Base-by-base conservation (phyloP, 23 red algal species). In the Gracilariopsis chorda region DNA sequence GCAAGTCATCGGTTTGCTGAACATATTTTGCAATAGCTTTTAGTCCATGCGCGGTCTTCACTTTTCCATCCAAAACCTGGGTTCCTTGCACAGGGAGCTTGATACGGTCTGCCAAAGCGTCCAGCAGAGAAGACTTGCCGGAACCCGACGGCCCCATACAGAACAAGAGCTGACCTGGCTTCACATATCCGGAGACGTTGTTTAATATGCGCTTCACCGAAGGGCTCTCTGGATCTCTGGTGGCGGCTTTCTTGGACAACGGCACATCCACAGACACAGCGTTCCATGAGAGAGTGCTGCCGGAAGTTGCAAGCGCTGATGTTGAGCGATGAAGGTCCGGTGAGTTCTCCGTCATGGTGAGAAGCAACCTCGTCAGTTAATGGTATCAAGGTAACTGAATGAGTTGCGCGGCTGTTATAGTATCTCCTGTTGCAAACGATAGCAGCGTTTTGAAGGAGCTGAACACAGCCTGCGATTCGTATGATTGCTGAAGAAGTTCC, bases 61-160 rank as follows among this genome's bases (percentile, higher is more conserved):
- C 40, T 29, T 63, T 34, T 43, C 92, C 92, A 61, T 92, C 57
- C 27, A 96, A 41, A 53, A 74, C 35, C 35, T 88, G 78, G 17
- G 51, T 57, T 60, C 94, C 88, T 23, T 84, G 80, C 25, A 96
- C 90, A 34, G 80, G 88, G 37, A 88, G 87, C 32, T 51, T 84
- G 21, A 98, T 44, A 32, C 96, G 51, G 24, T 92, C 87, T 7
- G 92, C 86, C 4, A 98, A 58, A 14, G 86, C 63, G 49, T 94
- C 92, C 16, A 98, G 75, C 6, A 95, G 57, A 51, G 92, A 91
- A 7, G 74, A 82, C 70, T 98, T 98, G 20, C 96, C 96, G 52
- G 69, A 81, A 30, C 96, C 96, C 42, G 81, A 89, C 11, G 92
- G 68, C 7, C 96, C 96, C 96, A 98, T 98, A 61, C 94, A 83